Conservation (phyloP, 306 rosid genomes). For the Cicer chorassanicum region DNA sequence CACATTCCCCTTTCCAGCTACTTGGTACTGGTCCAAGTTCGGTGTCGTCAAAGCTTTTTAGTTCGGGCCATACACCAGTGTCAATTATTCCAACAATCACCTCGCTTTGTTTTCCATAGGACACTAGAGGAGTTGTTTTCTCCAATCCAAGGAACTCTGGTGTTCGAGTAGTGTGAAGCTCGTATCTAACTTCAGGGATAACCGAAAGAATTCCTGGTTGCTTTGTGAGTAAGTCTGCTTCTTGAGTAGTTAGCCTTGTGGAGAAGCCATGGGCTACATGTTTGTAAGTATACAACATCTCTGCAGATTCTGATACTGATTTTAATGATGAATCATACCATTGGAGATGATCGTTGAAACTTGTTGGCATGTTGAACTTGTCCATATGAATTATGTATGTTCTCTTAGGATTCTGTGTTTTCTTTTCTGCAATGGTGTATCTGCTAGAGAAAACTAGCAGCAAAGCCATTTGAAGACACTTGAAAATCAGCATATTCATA, state of each 20-base stretch:
- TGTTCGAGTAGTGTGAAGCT: conserved; percentile 92
- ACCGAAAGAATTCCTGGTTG: conserved; percentile 70
- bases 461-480: conserved; percentile 50
- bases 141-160: conserved; percentile 83
- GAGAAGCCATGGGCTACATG: conserved; percentile 82
- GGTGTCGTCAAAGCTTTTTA: conserved; percentile 65
- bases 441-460: conserved; percentile 47
- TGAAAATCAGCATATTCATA: conserved; percentile 52
- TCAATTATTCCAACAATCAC: conserved; percentile 81
- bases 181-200: conserved; percentile 65
- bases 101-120: conserved; percentile 45
- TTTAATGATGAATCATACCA: conserved; percentile 83
- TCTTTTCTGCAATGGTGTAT: conserved; percentile 50
- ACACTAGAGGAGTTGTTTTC: conserved; percentile 36
- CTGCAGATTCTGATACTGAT: conserved; percentile 71
- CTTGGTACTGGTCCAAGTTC: conserved; percentile 67
- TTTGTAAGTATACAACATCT: conserved; percentile 78
- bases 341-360: conserved; percentile 58
- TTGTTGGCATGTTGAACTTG: conserved; percentile 70
- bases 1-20: conserved; percentile 87
- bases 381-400: conserved; percentile 91
- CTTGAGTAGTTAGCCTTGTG: conserved; percentile 71
- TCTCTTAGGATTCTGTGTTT: conserved; percentile 50
- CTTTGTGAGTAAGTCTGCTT: conserved; percentile 65
- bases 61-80: conserved; percentile 95